Evolutionary conservation across 352 stramenopile species (phyloP), one percentile per base, ranked within the genome.

Genomic region (Phytophthora palmivora): DNA sequence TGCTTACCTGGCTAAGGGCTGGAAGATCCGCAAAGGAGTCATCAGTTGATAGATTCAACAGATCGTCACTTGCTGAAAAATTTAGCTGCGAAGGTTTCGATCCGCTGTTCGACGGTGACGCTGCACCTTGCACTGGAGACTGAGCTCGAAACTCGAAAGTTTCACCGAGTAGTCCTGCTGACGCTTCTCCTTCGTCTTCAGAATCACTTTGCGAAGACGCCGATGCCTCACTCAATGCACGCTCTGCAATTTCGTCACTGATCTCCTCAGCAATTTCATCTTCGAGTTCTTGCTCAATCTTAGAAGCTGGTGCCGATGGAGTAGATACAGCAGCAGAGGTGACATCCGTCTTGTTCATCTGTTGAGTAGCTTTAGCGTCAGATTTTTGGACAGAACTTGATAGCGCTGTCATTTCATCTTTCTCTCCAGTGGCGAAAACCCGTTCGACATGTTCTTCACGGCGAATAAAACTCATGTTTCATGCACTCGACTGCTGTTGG

Each of bases 401-500:
- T 34, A 10, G 11, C 30, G 7, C 11, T 4, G 3, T 34, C 30
- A 14, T 21, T 47, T 48, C 47, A 14, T 60, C 54, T 15, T 22
- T 26, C 18, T 59, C 54, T 6, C 57, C 63, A 39, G 51, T 59
- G 0, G 59, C 59, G 59, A 82, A 82, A 0, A 85, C 75, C 0
- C 47, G 43, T 44, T 83, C 60, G 26, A 87, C 67, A 16, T 77
- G 64, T 10, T 49, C 67, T 58, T 79, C 70, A 21, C 68, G 48
- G 8, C 45, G 50, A 37, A 98, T 89, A 63, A n/a, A 98, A 98
- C 24, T 88, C 78, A 58, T 98, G 94, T n/a, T 87, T 62, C 44
- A 98, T 79, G 28, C 97, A 92, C 57, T 97, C 84, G 38, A 94
- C 53, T n/a, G 92, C 91, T 15, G 79, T 90, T 3, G 92, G 85